Evolutionary conservation across 176 grass and related monocot genomes (phyloP), one percentile per base, ranked within the genome.

Genomic region (Pontederia paniculata): DNA sequence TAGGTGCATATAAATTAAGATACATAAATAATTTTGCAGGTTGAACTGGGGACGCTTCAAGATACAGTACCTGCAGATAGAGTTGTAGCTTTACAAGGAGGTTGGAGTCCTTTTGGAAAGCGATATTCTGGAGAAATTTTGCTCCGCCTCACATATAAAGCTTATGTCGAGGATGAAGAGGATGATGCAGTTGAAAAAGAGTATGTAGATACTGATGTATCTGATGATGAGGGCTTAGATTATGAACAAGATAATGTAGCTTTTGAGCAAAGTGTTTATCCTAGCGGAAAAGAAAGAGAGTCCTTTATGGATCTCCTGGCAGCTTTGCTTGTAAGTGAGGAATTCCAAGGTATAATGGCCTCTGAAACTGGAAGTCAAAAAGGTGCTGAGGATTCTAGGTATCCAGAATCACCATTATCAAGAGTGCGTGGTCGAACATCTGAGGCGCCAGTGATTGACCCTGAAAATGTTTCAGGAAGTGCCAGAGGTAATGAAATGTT

Each of bases 111-210:
- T 5, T 82, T 91, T 11, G 54, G 86, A 44, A 98, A 79, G 42
- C 72, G 68, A 52, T 23, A 53, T 17, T 67, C 83, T 15, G 93
- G 93, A 0, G 93, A 98, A 76, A 69, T 98, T 9, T 76, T 98
- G 41, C 66, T 98, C 21, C 86, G 80, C 19, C 80, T 98, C 15
- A 98, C 93, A 8, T 90, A 91, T 63, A 98, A 98, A 65, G 86
- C 86, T 0, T 98, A 98, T 3, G 93, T 98, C 28, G 93, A 98
- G 68, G 93, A 91, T 12, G 93, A 91, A 43, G 93, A 98, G 76
- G 93, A 98, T 58, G 83, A 82, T 25, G 45, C 31, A 2, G 74
- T 81, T 28, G 74, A 74, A 65, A 77, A 9, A 1, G 71, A 60
- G 45, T 63, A 56, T 14, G 59, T 64, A 23, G 42, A 57, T 0